Evolutionary conservation across 2,329 filamentous ascomycete species (phyloP), one percentile per base, ranked within the genome.

Genomic region (Xenoacremonium recifei): DNA sequence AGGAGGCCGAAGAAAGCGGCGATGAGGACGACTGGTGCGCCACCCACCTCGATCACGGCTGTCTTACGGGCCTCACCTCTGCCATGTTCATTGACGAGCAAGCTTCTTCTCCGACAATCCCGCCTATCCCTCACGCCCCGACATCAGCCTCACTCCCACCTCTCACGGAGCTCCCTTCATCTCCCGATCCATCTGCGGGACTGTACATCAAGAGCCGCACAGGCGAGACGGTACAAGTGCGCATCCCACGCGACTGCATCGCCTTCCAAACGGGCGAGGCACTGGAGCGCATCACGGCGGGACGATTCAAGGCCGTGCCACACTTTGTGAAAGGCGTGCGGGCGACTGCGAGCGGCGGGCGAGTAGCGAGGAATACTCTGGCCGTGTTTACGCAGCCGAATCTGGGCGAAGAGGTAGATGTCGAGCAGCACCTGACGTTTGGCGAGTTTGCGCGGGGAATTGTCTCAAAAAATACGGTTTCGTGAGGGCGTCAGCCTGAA

Each of bases 331-430:
- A 85, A 51, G 92, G 91, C 0, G 83, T 86, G 4, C 75, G 79
- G 50, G 72, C 78, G 1, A 76, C 73, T 33, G 69, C 65, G 27
- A 65, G 73, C 43, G 70, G 67, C 12, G 72, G 70, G 2, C 69
- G 71, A 20, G 76, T 91, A 45, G 87, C 86, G 20, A 73, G 86
- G 45, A 97, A 97, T 68, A 99, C 93, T 9, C 68, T 99, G 53
- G 93, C 93, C 1, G 90, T 97, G 9, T 99, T 97, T 61, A 99
- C 92, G 44, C 93, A 99, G 76, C 93, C 93, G 18, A 96, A 96
- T 69, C 66, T 97, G 46, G 87, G 80, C 55, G 87, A 91, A 54
- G 77, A 82, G 67, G 85, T 92, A 12, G 87, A 92, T 59, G 75
- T 80, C 44, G 72, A 78, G 60, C 75, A 80, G 55, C 76, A 79